Conservation (phyloP, 2,329 filamentous ascomycete species). For the Monilinia laxa region DNA sequence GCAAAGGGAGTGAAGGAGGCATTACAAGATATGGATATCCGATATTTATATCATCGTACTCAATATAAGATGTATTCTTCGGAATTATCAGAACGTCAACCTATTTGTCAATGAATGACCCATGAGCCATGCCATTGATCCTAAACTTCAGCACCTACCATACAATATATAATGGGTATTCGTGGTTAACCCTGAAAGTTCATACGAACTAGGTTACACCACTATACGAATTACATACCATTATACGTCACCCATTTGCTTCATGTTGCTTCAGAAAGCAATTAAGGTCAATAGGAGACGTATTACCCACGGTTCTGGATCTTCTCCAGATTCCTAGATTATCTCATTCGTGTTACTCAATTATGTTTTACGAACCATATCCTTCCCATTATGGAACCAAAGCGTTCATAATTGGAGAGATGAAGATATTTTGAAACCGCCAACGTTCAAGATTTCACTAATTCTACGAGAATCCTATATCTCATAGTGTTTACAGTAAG, state of each 20-base stretch:
- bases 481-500: background rate
- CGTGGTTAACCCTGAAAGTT: too few relatives aligned
- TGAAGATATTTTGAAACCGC: slow-evolving; percentile 5
- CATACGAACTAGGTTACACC: too few relatives aligned
- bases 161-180: background rate
- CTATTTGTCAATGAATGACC: background rate
- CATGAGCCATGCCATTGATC: background rate
- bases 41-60: background rate
- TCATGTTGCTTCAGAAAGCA: background rate
- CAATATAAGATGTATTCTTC: background rate
- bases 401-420: background rate
- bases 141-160: background rate
- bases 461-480: background rate
- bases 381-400: background rate
- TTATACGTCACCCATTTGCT: slow-evolving; percentile 3
- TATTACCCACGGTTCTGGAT: background rate
- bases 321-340: background rate
- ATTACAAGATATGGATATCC: too few relatives aligned
- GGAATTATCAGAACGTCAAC: background rate
- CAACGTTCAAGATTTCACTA: background rate
- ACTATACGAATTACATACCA: background rate
- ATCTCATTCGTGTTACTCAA: background rate
- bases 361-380: background rate
- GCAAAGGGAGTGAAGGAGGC: background rate
- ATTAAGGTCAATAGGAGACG: background rate